These are phyloP conservation scores for Trichoderma polysporum DNA, from an alignment of 2,329 filamentous ascomycete genomes.

Conservation along the genomic window DNA sequence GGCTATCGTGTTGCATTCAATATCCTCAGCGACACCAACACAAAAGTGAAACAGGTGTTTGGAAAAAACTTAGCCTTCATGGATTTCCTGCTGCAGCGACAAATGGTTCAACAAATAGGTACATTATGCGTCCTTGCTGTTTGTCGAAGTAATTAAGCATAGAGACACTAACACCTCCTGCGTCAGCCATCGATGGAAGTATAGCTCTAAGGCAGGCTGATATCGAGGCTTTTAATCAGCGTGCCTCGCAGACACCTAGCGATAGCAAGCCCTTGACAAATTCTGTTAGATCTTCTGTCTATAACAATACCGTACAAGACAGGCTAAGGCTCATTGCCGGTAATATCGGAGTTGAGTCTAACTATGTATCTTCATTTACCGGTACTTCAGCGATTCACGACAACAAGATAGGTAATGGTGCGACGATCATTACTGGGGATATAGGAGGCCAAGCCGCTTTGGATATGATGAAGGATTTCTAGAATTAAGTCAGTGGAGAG, in stretches of 20 bases:
- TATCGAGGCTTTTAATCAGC: neutral
- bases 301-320: neutral
- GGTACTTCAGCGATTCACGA: neutral
- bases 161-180: neutral
- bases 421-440: neutral
- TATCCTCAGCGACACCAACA: neutral
- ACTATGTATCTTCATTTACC: neutral
- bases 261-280: neutral
- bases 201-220: neutral
- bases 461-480: neutral
- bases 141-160: neutral
- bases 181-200: neutral
- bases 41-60: neutral
- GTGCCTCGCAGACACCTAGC: neutral
- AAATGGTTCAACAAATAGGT: neutral
- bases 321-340: neutral
- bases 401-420: neutral
- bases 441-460: neutral
- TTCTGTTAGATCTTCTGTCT: neutral
- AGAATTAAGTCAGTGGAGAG: neutral
- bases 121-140: neutral
- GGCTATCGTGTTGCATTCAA: neutral
- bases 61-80: neutral
- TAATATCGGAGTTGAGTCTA: neutral
- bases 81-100: neutral